Evolutionary conservation across 78 protist species (phyloP).

Genomic region (Cavenderia fasciculata): DNA sequence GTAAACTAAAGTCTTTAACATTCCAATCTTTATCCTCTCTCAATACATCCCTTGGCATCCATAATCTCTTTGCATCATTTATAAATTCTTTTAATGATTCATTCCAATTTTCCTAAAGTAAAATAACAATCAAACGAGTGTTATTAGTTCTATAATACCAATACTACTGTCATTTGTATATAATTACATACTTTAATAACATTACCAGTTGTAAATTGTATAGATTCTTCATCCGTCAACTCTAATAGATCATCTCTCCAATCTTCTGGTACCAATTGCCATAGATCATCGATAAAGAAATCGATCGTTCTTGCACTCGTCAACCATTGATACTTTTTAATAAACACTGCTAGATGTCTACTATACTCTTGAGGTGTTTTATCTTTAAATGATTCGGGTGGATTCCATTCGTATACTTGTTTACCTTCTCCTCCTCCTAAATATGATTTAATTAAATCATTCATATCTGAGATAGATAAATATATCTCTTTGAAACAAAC

Average conservation of each 20-base stretch:
- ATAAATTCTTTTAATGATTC: conserved; percentile 20
- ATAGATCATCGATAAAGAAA: conserved; percentile 12
- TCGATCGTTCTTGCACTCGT: conserved; percentile 33
- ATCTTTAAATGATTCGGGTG: conserved; percentile 20
- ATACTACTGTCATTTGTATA: no score
- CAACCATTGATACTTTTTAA: conserved; percentile 28
- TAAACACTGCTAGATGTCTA: conserved; percentile 9
- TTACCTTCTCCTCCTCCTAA: neutral
- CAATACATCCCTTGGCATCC: conserved; percentile 24
- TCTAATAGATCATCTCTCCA: conserved; percentile 20
- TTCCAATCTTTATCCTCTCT: conserved; percentile 12
- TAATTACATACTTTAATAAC: no score
- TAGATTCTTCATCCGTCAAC: conserved; percentile 8
- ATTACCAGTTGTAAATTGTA: neutral
- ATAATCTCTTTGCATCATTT: neutral
- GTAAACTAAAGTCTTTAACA: neutral
- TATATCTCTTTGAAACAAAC: no score
- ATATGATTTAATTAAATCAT: neutral
- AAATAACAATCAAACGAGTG: no score
- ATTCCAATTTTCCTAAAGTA: neutral
- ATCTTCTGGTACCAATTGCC: conserved; percentile 31
- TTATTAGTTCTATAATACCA: no score
- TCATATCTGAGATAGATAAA: no score
- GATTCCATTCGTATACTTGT: neutral
- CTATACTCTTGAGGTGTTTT: neutral